These are phyloP conservation scores for Saccharomyces hybrid DNA, from an alignment of 1,139 yeast genomes.

Conservation along the genomic window DNA sequence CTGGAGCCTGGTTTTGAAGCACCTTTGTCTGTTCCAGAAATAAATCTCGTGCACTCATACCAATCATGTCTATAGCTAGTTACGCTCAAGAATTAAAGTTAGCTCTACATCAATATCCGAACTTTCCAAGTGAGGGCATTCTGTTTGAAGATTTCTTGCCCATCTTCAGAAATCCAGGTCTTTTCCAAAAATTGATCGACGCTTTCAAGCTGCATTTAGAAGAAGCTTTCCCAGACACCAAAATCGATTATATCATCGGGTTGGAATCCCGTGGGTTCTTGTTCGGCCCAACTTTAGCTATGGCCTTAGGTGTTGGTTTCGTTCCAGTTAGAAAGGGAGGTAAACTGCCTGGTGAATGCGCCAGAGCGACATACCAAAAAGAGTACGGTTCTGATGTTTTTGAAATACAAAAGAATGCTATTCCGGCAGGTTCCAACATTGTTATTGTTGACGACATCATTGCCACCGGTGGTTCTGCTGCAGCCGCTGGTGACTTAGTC, in stretches of 20 bases:
- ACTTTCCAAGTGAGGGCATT: conserved; percentile 90
- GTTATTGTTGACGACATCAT: conserved; percentile 90
- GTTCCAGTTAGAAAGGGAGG: conserved; percentile 94
- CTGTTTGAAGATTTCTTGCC: conserved; percentile 94
- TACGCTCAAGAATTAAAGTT: conserved; percentile 55
- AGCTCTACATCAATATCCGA: conserved; percentile 74
- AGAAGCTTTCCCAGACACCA: conserved; percentile 41
- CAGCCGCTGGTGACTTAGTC: conserved; percentile 86
- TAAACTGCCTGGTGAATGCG: conserved; percentile 82
- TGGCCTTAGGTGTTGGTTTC: conserved; percentile 82
- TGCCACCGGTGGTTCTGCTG: conserved; percentile 97
- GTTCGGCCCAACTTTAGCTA: conserved; percentile 91
- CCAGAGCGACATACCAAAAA: conserved; percentile 68
- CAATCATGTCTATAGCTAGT: conserved; percentile 30
- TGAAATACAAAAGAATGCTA: conserved; percentile 79
- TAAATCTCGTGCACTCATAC: background rate
- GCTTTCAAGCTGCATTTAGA: conserved; percentile 75
- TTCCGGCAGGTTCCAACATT: conserved; percentile 74
- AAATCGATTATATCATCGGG: conserved; percentile 86
- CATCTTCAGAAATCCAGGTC: conserved; percentile 71
- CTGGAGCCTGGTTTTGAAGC: background rate
- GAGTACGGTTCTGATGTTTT: conserved; percentile 89
- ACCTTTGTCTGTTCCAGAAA: background rate
- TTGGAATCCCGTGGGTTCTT: conserved; percentile 95
- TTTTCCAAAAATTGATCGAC: conserved; percentile 71